Base-by-base conservation (phyloP, 2,329 filamentous ascomycete species). In the Diaporthe nobilis region DNA sequence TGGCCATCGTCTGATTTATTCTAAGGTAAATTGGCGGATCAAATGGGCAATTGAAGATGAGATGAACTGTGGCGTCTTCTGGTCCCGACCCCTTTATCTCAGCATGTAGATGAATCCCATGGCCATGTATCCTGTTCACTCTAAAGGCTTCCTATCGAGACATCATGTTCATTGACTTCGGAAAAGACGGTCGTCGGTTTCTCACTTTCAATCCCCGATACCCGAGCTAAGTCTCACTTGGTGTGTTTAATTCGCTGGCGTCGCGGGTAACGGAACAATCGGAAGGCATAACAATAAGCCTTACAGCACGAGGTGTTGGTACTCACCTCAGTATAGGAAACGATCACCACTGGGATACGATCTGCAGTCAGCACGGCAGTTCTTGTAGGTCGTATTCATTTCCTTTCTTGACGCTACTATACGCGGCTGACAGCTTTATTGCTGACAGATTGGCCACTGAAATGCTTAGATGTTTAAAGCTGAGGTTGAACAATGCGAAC, bases 291-390 rank as follows among this genome's bases (percentile, higher is more conserved):
- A n/a, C 3, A 58, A 58, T 58, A 58, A 58, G 31, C 31, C 55
- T 37, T 15, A 7, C 9, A 39, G 55, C 31, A 57, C 25, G 28
- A 0, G 25, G 2, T 22, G 28, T 58, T 6, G 55, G 28, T 7
- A 34, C 31, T 58, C 55, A 58, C 55, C 28, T 58, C 55, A 10
- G 28, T 58, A 58, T 58, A 58, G 55, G 55, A 58, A 53, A 58
- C 55, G 55, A 58, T 58, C 55, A 58, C 17, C 55, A 58, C 55
- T 58, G 17, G 55, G 28, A 20, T 58, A 58, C 17, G 55, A 58
- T 10, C 55, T 58, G 55, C 55, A 58, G 55, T 58, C 55, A 58
- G 28, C 55, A 60, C 37, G 31, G 31, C 31, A 60, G 15, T 37
- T 60, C 31, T 60, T n/a, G 2, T 13, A 60, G 8, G 55, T 13